Conservation (phyloP, 176 grass and related monocot genomes). For the Aegilops sharonensis region DNA sequence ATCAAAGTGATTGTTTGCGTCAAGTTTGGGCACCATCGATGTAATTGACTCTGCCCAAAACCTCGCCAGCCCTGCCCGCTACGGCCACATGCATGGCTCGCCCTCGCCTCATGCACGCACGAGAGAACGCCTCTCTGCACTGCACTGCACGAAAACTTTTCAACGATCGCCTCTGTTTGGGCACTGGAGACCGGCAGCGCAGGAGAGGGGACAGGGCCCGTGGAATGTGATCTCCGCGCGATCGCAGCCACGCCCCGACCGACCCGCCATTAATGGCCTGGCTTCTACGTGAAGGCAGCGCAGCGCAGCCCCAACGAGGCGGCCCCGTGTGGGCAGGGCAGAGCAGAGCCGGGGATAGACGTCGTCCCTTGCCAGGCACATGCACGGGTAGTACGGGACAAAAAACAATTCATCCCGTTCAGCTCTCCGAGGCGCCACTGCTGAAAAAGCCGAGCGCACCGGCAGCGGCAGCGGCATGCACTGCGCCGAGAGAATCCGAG, state of each 20-base stretch:
- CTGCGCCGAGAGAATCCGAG: constrained; percentile 23
- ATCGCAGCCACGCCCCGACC: background rate
- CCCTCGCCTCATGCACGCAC: too few relatives aligned
- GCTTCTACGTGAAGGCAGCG: constrained; percentile 32
- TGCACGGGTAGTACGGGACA: background rate
- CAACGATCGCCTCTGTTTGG: background rate
- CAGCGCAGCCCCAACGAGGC: background rate
- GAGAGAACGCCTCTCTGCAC: too few relatives aligned
- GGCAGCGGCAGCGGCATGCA: background rate
- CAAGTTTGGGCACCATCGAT: too few relatives aligned
- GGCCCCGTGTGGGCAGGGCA: background rate
- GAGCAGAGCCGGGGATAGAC: background rate
- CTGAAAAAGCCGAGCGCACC: background rate
- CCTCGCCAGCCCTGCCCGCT: too few relatives aligned
- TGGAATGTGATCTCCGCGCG: background rate
- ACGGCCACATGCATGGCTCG: too few relatives aligned
- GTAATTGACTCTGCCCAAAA: too few relatives aligned
- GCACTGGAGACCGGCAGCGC: background rate
- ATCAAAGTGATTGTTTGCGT: too few relatives aligned
- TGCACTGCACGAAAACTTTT: background rate
- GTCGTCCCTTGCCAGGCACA: too few relatives aligned
- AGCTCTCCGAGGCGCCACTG: background rate
- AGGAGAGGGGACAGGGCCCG: background rate
- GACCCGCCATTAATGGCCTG: constrained; percentile 29
- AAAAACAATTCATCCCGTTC: background rate